phyloP scores from a whole-genome alignment of 345 rosid species.

The Aquilaria sinensis region DNA sequence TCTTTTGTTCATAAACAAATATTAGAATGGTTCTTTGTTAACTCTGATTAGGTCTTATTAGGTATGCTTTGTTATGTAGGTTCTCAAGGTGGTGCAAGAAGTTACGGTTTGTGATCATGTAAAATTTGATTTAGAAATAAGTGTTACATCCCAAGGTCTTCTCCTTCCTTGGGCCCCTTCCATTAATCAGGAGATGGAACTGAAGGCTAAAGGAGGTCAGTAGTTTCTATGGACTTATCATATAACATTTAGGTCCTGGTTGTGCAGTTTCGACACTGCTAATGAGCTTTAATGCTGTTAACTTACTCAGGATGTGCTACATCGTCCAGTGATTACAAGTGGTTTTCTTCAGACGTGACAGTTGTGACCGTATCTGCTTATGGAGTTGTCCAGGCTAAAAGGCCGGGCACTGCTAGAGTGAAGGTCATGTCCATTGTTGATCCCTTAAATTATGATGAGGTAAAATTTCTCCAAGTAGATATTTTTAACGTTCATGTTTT shows the following conservation, averaged over 20 bases:
- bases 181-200: conserved; percentile 77
- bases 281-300: conserved; percentile 13
- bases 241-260: background rate
- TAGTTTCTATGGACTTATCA: conserved; percentile 3
- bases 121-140: conserved; percentile 44
- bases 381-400: conserved; percentile 80
- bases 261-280: conserved; percentile 6
- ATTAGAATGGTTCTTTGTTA: conserved; percentile 4
- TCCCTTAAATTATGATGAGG: conserved; percentile 85
- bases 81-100: conserved; percentile 70
- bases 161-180: conserved; percentile 83
- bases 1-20: conserved; percentile 1
- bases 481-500: background rate
- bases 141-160: conserved; percentile 30
- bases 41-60: background rate
- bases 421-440: conserved; percentile 76
- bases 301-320: conserved; percentile 69
- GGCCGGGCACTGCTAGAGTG: conserved; percentile 78
- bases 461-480: conserved; percentile 15
- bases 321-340: conserved; percentile 70
- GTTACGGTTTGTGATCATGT: conserved; percentile 73
- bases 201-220: conserved; percentile 77
- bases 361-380: conserved; percentile 60
- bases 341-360: conserved; percentile 79
- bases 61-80: conserved; percentile 35